Conservation (phyloP, 2,329 filamentous ascomycete genomes). For the Clarireedia homoeocarpa region DNA sequence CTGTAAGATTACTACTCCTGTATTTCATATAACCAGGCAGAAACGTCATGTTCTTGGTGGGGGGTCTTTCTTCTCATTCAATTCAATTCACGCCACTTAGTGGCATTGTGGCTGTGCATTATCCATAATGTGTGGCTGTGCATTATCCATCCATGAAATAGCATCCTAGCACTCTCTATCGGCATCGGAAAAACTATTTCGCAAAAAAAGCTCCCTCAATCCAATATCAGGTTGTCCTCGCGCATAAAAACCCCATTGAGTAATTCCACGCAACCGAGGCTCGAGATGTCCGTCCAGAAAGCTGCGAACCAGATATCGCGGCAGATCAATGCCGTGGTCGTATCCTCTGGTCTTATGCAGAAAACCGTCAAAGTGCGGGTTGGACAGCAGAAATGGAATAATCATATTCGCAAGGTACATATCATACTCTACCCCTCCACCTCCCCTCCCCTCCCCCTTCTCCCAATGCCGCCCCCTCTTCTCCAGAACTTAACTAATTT, state of each 20-base stretch:
- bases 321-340: conserved; percentile 46
- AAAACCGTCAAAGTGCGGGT: conserved; percentile 75
- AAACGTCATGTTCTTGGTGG: conserved; percentile 6
- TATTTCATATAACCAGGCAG: neutral
- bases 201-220: neutral
- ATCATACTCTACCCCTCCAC: neutral
- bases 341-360: conserved; percentile 69
- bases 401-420: conserved; percentile 61
- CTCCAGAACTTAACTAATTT: neutral
- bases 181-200: conserved; percentile 6
- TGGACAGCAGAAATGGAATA: conserved; percentile 64
- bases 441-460: neutral
- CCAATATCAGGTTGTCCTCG: neutral
- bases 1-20: no score
- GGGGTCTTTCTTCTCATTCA: neutral
- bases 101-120: conserved; percentile 1
- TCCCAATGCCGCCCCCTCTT: neutral
- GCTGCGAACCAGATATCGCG: neutral
- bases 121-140: no score
- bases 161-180: neutral
- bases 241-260: neutral
- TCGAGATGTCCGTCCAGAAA: conserved; percentile 1
- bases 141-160: neutral
- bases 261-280: neutral
- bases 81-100: neutral